Evolutionary conservation across 1,284 basidiomycete species (phyloP), one percentile per base, ranked within the genome.

Genomic region (Heterobasidion irregulare): DNA sequence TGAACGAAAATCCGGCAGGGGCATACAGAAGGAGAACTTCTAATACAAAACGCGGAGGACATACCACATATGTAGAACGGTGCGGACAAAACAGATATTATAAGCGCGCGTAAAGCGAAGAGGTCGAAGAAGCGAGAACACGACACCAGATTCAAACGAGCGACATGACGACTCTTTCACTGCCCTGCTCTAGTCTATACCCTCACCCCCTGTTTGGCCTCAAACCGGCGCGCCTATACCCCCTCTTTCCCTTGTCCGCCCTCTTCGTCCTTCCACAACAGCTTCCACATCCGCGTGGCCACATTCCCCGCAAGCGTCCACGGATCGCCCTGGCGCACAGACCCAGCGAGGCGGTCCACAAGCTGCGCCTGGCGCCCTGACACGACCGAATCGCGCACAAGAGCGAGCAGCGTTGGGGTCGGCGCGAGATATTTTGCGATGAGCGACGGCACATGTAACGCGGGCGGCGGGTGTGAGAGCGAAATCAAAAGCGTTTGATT

Each of bases 361-460:
- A 72, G 60, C 53, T 64, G 58, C 35, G 35, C 32, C 56, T 68
- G 67, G 19, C 62, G 58, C 8, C 70, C 70, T 0, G 62, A 62
- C 10, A 54, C 49, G 7, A 70, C 52, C 33, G 59, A 66, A n/a
- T 65, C 61, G 4, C 58, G 63, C 32, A 66, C 63, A 50, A 65
- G 56, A 4, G 26, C 56, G 9, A 71, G 63, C n/a, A 68, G 51
- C 50, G 59, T 59, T 38, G 56, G 53, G 12, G 67, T 64, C 8
- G 69, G 70, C 15, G 62, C 64, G 44, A 71, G 64, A n/a, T 67
- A 59, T 19, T 62, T 65, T 19, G 44, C 51, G 10, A 70, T 53
- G 33, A 63, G 59, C 6, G 55, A 58, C 1, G 53, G 45, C 7
- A 70, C 26, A 9, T 65, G 54, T 43, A 52, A 2, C 18, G 34